These are phyloP conservation scores for Arthrinium puccinioides DNA, from an alignment of 2,329 filamentous ascomycete genomes.

Conservation along the genomic window DNA sequence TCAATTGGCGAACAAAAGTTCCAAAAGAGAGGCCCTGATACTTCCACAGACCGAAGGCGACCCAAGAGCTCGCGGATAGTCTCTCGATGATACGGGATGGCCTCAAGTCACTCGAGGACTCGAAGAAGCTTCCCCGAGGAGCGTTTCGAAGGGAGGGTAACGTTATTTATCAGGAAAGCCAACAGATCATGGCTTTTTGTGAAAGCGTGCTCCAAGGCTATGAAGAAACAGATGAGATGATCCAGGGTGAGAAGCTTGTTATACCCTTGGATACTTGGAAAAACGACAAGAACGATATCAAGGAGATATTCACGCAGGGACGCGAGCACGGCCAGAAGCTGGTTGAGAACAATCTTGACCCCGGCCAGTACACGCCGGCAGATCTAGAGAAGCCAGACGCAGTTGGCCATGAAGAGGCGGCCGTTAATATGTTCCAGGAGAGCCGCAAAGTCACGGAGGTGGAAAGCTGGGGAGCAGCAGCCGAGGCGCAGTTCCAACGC, in stretches of 20 bases:
- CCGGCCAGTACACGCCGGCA: conserved; percentile 8
- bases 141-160: neutral
- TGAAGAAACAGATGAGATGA: neutral
- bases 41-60: too few species aligned
- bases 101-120: too few species aligned
- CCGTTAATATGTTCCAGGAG: conserved; percentile 22
- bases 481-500: conserved; percentile 15
- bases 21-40: too few species aligned
- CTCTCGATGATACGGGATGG: too few species aligned
- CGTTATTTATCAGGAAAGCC: neutral
- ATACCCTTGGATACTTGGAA: conserved; percentile 23
- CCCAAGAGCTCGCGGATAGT: too few species aligned
- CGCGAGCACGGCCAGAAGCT: conserved; percentile 23
- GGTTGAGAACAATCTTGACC: conserved; percentile 15
- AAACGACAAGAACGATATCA: conserved; percentile 24
- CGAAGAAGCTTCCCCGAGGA: neutral
- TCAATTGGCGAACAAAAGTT: too few species aligned
- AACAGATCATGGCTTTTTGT: neutral
- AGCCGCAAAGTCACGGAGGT: conserved; percentile 12
- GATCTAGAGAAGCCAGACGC: conserved; percentile 9
- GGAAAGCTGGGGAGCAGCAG: conserved; percentile 20
- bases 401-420: conserved; percentile 18
- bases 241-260: conserved; percentile 3
- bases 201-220: neutral
- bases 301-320: conserved; percentile 22